phyloP scores from a whole-genome alignment of 2,329 filamentous ascomycete genomes.

The Penicillium sp. region DNA sequence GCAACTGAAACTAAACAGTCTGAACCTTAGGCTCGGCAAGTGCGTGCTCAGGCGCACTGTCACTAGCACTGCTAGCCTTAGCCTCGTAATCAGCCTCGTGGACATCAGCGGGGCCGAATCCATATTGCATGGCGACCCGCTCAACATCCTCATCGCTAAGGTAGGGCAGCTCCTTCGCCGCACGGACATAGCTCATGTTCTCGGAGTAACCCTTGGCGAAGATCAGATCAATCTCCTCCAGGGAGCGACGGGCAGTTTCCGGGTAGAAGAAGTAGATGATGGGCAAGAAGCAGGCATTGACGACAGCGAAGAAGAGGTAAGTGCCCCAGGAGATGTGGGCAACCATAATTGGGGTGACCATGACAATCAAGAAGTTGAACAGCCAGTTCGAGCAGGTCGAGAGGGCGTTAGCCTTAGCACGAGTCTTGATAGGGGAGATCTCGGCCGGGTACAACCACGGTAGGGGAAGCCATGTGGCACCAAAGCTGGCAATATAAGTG shows the following conservation, averaged over 20 bases:
- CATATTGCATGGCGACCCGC: constrained; percentile 33
- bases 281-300: constrained; percentile 50
- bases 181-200: constrained; percentile 41
- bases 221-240: constrained; percentile 48
- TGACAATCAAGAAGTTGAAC: constrained; percentile 57
- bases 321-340: constrained; percentile 42
- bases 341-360: constrained; percentile 49
- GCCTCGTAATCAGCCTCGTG: constrained; percentile 1
- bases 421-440: constrained; percentile 56
- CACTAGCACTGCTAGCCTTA: neutral
- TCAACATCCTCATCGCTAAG: constrained; percentile 38
- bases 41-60: neutral
- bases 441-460: constrained; percentile 59
- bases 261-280: constrained; percentile 58
- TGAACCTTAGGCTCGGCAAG: neutral
- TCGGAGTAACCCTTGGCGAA: constrained; percentile 47
- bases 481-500: constrained; percentile 69
- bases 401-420: constrained; percentile 57
- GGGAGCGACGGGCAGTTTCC: constrained; percentile 47
- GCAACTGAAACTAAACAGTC: neutral
- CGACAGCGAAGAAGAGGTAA: constrained; percentile 45
- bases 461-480: constrained; percentile 64
- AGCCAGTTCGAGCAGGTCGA: constrained; percentile 58
- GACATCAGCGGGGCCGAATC: constrained; percentile 20
- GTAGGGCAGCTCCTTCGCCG: constrained; percentile 34